These are phyloP conservation scores for Pseudonitzschia pungens DNA, from an alignment of 108 stramenopile species.

Conservation along the genomic window DNA sequence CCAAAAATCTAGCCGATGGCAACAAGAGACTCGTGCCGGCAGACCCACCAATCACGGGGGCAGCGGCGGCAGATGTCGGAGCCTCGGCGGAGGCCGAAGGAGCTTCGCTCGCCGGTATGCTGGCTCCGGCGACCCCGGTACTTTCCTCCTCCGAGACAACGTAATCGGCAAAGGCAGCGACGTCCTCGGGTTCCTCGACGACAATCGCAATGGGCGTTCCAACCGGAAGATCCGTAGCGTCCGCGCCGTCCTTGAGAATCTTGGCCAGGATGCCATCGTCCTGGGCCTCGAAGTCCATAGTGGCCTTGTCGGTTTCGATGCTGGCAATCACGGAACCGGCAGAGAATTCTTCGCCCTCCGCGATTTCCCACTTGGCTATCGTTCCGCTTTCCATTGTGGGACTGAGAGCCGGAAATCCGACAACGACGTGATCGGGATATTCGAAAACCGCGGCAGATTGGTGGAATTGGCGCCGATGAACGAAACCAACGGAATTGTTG, in stretches of 20 bases:
- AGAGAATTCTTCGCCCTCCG: slow-evolving; percentile 78
- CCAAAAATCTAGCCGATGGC: slow-evolving; percentile 83
- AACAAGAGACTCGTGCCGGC: slow-evolving; percentile 52
- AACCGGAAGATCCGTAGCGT: slow-evolving; percentile 75
- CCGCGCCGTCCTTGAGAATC: slow-evolving; percentile 78
- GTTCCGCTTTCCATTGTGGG: slow-evolving; percentile 96
- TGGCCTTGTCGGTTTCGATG: slow-evolving; percentile 98
- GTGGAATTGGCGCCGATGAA: slow-evolving; percentile 3
- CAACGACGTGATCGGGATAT: slow-evolving; percentile 52
- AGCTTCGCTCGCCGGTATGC: neutral
- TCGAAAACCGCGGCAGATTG: slow-evolving; percentile 12
- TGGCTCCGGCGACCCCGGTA: slow-evolving; percentile 27
- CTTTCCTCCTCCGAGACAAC: slow-evolving; percentile 41
- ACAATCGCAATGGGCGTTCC: slow-evolving; percentile 92
- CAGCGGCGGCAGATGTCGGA: slow-evolving; percentile 35
- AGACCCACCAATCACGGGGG: slow-evolving; percentile 27
- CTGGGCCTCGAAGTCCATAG: slow-evolving; percentile 96
- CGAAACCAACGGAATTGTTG: neutral
- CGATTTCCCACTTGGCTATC: slow-evolving; percentile 82
- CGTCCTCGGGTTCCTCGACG: slow-evolving; percentile 85
- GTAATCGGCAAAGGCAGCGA: slow-evolving; percentile 91
- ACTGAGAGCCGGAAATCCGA: slow-evolving; percentile 94
- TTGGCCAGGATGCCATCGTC: slow-evolving; percentile 97
- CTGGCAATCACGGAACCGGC: slow-evolving; percentile 94
- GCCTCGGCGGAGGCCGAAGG: slow-evolving; percentile 13